Percentiles rank a stretch among this genome's conserved stretches.
Evolutionary conservation across 345 rosid species (phyloP).

Genomic region (Luvunga scandens): DNA sequence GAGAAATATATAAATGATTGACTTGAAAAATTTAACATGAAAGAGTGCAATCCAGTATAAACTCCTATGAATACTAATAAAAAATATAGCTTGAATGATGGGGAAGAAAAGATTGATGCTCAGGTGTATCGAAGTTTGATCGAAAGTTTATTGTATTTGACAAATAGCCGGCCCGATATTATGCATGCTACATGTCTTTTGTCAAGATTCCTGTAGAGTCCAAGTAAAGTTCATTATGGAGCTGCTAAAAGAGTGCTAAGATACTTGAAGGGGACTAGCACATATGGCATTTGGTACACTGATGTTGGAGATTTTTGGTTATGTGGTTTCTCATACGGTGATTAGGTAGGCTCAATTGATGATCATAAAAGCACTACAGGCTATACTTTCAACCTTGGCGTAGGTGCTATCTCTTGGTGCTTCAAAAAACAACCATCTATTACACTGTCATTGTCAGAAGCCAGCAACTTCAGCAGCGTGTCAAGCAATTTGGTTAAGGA

Average conservation of each 20-base stretch:
- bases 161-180: no score
- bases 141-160: not conserved
- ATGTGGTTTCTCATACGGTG: not conserved
- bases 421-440: not conserved
- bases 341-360: not conserved
- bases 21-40: not conserved
- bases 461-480: not conserved
- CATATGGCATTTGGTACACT: not conserved
- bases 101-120: not conserved
- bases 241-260: not conserved
- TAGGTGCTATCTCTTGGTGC: not conserved
- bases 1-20: not conserved
- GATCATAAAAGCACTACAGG: not conserved
- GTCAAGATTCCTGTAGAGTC: not conserved
- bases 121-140: not conserved
- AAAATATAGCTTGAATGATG: not conserved
- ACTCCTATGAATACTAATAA: not conserved
- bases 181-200: no score
- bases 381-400: not conserved
- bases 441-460: slow-evolving; percentile 1
- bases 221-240: not conserved
- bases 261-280: not conserved
- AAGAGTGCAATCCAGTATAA: not conserved
- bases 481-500: not conserved
- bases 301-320: not conserved